Percentiles rank a stretch among this genome's conserved stretches.
These are phyloP conservation scores for Mucor indicus DNA, from an alignment of 371 early-diverging fungal species.

Conservation along the genomic window DNA sequence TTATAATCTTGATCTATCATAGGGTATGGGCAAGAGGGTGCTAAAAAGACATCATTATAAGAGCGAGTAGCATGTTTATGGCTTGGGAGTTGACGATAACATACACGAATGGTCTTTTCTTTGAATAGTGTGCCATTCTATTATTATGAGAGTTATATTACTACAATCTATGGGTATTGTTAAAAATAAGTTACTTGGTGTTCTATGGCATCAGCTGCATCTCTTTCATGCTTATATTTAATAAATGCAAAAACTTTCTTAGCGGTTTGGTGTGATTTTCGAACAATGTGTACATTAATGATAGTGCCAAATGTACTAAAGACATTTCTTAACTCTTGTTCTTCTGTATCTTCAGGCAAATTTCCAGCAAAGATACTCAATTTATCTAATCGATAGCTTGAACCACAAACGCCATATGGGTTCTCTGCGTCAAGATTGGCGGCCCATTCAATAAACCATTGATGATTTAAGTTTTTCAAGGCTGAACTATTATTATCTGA, in stretches of 20 bases:
- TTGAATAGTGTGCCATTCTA: constrained; percentile 35
- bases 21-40: neutral
- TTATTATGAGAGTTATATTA: neutral
- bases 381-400: constrained; percentile 37
- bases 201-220: constrained; percentile 57
- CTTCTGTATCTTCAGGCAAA: constrained; percentile 51
- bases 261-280: constrained; percentile 15
- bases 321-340: constrained; percentile 39
- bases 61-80: neutral
- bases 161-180: neutral
- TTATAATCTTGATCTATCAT: neutral
- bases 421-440: constrained; percentile 39
- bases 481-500: neutral
- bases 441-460: constrained; percentile 75
- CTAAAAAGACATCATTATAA: neutral
- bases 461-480: neutral
- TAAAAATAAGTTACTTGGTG: constrained; percentile 43
- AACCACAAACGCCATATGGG: neutral
- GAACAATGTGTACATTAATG: constrained; percentile 46
- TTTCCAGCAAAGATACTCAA: constrained; percentile 70
- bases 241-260: constrained; percentile 66
- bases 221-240: constrained; percentile 47
- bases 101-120: constrained; percentile 31
- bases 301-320: constrained; percentile 65
- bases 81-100: constrained; percentile 10